Conservation (phyloP, 2,329 filamentous ascomycete species). For the Fusarium hostae region DNA sequence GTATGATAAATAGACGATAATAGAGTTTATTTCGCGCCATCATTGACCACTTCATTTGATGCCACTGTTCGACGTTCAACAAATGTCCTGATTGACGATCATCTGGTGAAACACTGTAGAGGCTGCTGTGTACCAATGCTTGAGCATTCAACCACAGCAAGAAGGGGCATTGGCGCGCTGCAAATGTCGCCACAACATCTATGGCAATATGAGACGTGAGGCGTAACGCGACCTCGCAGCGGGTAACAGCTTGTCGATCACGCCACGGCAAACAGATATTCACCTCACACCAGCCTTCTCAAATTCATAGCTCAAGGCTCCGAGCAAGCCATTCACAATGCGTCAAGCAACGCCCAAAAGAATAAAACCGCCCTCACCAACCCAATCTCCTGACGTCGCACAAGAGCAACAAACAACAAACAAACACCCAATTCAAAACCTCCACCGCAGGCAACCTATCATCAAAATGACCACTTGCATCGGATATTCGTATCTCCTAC, state of each 20-base stretch:
- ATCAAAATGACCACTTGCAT: background rate
- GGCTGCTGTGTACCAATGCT: background rate
- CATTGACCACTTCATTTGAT: accelerated
- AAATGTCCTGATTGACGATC: too few relatives aligned
- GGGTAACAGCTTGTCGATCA: too few relatives aligned
- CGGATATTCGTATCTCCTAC: background rate
- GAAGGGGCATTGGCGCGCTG: background rate
- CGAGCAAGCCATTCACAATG: background rate
- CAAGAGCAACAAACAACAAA: background rate
- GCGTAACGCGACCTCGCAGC: too few relatives aligned
- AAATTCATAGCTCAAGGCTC: background rate
- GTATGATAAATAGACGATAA: slow-evolving; percentile 4
- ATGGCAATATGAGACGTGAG: background rate
- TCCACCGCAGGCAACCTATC: accelerated
- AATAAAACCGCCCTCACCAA: background rate
- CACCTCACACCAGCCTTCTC: background rate
- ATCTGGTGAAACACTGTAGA: background rate
- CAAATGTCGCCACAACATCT: background rate
- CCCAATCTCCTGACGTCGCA: background rate
- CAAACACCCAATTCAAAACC: accelerated
- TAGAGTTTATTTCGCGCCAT: background rate
- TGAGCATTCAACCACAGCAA: background rate
- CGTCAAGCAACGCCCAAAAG: accelerated
- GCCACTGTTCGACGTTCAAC: accelerated
- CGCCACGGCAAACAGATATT: background rate